phyloP scores from a whole-genome alignment of 2,329 filamentous ascomycete species.

The Epichloe coenophiala region DNA sequence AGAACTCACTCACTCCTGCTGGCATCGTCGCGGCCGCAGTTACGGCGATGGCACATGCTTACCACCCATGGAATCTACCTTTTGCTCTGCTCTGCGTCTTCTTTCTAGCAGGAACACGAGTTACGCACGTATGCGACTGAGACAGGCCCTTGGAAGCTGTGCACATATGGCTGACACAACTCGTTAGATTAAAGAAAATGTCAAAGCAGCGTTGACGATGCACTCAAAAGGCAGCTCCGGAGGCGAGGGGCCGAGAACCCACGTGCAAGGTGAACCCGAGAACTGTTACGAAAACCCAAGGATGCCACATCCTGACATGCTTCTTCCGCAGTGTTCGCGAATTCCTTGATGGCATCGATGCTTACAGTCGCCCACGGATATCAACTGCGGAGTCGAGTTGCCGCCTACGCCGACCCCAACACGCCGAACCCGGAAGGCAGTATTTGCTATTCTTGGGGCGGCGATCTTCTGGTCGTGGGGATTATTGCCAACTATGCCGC shows the following conservation, averaged over 20 bases:
- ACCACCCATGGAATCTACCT: slow-evolving; percentile 93
- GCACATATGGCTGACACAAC: neutral
- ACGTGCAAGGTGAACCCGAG: slow-evolving; percentile 52
- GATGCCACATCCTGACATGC: neutral
- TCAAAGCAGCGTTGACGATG: slow-evolving; percentile 72
- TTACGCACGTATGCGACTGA: slow-evolving; percentile 52
- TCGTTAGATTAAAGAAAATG: slow-evolving; percentile 64
- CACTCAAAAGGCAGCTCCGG: slow-evolving; percentile 58
- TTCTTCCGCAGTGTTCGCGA: slow-evolving; percentile 55
- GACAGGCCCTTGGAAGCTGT: neutral
- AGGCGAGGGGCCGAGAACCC: slow-evolving; percentile 70
- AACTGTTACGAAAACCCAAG: neutral
- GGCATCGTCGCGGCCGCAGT: slow-evolving; percentile 60
- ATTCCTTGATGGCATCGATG: slow-evolving; percentile 66
- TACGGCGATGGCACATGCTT: slow-evolving; percentile 67
- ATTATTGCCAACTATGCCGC: slow-evolving; percentile 78
- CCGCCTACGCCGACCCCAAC: slow-evolving; percentile 22
- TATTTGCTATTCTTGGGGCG: slow-evolving; percentile 45
- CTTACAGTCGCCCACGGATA: slow-evolving; percentile 45
- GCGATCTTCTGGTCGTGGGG: slow-evolving; percentile 49
- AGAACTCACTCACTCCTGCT: slow-evolving; percentile 63
- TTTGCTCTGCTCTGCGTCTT: slow-evolving; percentile 73
- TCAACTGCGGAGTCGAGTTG: slow-evolving; percentile 38
- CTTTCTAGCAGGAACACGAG: slow-evolving; percentile 72
- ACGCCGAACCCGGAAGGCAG: slow-evolving; percentile 23